Conservation (phyloP, 2,329 filamentous ascomycete genomes). For the Colletotrichum sp. region DNA sequence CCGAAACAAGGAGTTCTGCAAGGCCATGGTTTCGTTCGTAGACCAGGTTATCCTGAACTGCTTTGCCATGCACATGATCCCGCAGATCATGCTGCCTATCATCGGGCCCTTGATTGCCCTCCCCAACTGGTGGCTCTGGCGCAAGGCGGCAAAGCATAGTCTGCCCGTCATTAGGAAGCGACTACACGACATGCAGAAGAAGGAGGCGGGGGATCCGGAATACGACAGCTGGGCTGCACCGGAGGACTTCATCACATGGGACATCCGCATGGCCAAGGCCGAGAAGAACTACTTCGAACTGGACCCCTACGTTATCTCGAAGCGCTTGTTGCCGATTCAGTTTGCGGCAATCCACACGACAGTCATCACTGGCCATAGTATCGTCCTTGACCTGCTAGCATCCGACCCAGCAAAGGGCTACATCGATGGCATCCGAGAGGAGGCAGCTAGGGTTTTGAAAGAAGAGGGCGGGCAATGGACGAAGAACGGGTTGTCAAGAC, state of each 20-base stretch:
- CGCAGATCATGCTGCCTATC: slow-evolving; percentile 53
- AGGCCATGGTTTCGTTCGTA: slow-evolving; percentile 54
- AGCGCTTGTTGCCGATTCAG: slow-evolving; percentile 58
- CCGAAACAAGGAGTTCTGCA: slow-evolving; percentile 49
- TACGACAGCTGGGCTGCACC: slow-evolving; percentile 48
- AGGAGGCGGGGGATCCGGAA: slow-evolving; percentile 41
- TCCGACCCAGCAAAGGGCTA: slow-evolving; percentile 37
- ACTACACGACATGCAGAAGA: slow-evolving; percentile 48
- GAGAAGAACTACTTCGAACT: slow-evolving; percentile 49
- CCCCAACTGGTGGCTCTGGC: slow-evolving; percentile 52
- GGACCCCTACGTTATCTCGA: slow-evolving; percentile 51
- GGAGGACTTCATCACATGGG: slow-evolving; percentile 64
- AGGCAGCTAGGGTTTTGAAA: slow-evolving; percentile 37
- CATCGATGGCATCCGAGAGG: slow-evolving; percentile 46
- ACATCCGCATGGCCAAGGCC: slow-evolving; percentile 52
- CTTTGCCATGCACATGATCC: slow-evolving; percentile 50
- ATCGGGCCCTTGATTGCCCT: slow-evolving; percentile 49
- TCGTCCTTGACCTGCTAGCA: slow-evolving; percentile 51
- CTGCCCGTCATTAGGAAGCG: slow-evolving; percentile 55
- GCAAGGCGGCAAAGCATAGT: slow-evolving; percentile 43
- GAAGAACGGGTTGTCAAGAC: slow-evolving; percentile 45
- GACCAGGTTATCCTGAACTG: slow-evolving; percentile 51
- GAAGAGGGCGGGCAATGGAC: slow-evolving; percentile 48
- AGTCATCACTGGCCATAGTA: slow-evolving; percentile 52
- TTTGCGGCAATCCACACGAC: slow-evolving; percentile 67